These are phyloP conservation scores for Triticum turgidum DNA, from an alignment of 176 grass and related monocot species.

Conservation along the genomic window DNA sequence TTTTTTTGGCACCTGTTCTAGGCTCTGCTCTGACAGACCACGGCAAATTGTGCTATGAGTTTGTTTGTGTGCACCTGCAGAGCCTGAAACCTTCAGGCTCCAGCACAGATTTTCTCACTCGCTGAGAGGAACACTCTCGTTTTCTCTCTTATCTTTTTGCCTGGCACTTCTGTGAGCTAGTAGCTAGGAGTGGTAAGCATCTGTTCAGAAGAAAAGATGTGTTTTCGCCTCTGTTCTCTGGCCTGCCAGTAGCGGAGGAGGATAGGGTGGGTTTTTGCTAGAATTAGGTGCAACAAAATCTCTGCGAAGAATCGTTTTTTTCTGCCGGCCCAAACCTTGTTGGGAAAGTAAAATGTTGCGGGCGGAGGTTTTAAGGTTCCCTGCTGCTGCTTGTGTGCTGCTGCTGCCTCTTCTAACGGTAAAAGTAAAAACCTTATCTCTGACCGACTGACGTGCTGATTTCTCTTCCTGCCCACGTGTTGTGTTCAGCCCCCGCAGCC, in stretches of 20 bases:
- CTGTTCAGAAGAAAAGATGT: neutral
- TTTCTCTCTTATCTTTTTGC: neutral
- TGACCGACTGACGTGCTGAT: conserved; percentile 22
- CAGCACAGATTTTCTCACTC: neutral
- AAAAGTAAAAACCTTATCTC: conserved; percentile 37
- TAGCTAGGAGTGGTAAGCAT: too few species aligned
- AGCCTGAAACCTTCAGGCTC: neutral
- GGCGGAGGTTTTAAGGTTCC: conserved; percentile 40
- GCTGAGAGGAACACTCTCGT: neutral
- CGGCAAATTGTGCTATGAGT: neutral
- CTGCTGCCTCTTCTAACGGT: conserved; percentile 30
- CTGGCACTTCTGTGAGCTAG: conserved; percentile 21
- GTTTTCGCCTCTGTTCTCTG: neutral
- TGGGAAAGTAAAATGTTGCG: conserved; percentile 21
- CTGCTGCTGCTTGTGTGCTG: neutral
- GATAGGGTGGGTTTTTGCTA: conserved; percentile 34
- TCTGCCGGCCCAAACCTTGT: neutral
- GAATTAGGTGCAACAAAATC: conserved; percentile 31
- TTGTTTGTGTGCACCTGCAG: neutral
- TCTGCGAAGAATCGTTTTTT: neutral
- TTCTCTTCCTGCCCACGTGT: conserved; percentile 30
- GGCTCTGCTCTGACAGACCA: neutral
- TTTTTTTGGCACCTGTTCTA: neutral
- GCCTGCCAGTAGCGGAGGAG: neutral
- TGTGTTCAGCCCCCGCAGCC: conserved; percentile 23